Percentiles rank a stretch among this genome's conserved stretches.
These are phyloP conservation scores for Aristolochia contorta DNA, from an alignment of 164 flowering plant species.

Conservation along the genomic window DNA sequence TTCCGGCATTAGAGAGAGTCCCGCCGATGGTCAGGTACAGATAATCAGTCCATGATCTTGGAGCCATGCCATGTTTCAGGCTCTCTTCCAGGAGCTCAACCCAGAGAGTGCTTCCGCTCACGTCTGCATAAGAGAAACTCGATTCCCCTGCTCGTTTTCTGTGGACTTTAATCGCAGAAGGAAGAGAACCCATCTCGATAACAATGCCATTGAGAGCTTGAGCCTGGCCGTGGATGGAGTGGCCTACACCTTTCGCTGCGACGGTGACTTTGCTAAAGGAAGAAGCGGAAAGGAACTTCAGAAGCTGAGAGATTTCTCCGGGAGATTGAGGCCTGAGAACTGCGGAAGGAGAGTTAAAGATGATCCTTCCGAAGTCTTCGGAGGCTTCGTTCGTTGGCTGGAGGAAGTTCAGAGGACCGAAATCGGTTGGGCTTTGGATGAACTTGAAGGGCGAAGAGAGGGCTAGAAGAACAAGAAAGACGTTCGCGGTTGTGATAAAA, in stretches of 20 bases:
- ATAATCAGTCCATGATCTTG: constrained; percentile 45
- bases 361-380: constrained; percentile 25
- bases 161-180: constrained; percentile 17
- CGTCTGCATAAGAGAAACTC: constrained; percentile 29
- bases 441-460: constrained; percentile 22
- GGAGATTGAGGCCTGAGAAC: constrained; percentile 22
- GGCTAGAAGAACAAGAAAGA: constrained; percentile 18
- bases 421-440: constrained; percentile 29
- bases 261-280: constrained; percentile 25
- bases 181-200: constrained; percentile 28
- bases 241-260: constrained; percentile 33
- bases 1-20: constrained; percentile 42
- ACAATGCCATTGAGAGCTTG: constrained; percentile 32
- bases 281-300: constrained; percentile 15
- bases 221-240: constrained; percentile 35
- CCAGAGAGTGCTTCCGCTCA: constrained; percentile 36
- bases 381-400: constrained; percentile 18
- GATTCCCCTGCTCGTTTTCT: constrained; percentile 3
- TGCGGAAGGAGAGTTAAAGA: constrained; percentile 24
- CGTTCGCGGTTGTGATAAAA: constrained; percentile 15
- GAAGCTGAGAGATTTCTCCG: constrained; percentile 23
- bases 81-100: constrained; percentile 26
- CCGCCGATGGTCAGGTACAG: constrained; percentile 35
- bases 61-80: constrained; percentile 28
- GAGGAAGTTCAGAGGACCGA: constrained; percentile 21